phyloP scores from a whole-genome alignment of 768 basidiomycete species.

The Boletus vinaceobasis region DNA sequence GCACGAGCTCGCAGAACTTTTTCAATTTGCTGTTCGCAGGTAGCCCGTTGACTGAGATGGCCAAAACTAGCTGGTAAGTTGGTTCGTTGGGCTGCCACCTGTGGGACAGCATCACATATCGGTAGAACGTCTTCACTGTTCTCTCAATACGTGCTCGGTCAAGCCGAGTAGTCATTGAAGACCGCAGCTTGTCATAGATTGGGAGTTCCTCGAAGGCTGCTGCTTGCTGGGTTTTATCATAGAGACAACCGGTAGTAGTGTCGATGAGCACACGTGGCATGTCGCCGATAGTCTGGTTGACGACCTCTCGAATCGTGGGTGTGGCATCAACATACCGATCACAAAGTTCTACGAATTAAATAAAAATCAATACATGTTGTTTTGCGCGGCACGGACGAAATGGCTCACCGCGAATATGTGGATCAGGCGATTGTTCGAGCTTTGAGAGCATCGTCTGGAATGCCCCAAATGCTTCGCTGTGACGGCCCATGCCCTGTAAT shows the following conservation, averaged over 20 bases:
- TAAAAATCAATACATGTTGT: neutral
- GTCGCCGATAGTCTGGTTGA: neutral
- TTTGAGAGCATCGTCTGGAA: neutral
- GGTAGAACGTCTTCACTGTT: neutral
- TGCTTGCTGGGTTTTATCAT: neutral
- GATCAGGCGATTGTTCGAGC: neutral
- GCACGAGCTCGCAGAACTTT: neutral
- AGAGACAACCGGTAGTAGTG: neutral
- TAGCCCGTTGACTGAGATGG: neutral
- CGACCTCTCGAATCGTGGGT: neutral
- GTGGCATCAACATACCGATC: neutral
- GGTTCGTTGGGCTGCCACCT: neutral
- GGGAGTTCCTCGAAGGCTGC: conserved; percentile 3
- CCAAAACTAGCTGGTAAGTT: neutral
- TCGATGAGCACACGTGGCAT: conserved; percentile 6
- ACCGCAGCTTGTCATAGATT: neutral
- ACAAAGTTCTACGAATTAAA: neutral
- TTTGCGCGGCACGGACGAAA: neutral
- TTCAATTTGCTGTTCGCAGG: neutral
- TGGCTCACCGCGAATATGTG: neutral
- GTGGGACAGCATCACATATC: conserved; percentile 7
- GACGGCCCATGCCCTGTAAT: neutral
- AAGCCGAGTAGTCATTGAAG: neutral
- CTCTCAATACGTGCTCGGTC: neutral
- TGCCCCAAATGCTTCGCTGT: neutral